Evolutionary conservation across 2,329 filamentous ascomycete species (phyloP).

Genomic region (Aureobasidium sp.): DNA sequence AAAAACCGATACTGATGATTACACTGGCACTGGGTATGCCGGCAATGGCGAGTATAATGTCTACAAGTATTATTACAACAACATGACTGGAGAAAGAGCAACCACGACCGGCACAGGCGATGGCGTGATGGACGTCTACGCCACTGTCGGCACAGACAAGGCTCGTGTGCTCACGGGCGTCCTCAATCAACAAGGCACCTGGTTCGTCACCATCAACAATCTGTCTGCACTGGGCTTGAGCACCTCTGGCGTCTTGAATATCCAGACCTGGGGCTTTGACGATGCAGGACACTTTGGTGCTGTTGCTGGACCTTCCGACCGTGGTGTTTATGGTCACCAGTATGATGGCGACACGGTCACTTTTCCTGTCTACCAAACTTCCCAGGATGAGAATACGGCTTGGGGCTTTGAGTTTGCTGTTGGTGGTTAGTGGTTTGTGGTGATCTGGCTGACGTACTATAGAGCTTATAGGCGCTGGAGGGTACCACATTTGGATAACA

Average conservation of each 20-base stretch:
- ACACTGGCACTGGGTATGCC: conserved; percentile 29
- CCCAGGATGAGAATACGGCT: not conserved
- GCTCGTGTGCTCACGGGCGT: not conserved
- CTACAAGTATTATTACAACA: conserved; percentile 38
- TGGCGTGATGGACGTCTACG: conserved; percentile 34
- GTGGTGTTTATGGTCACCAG: not conserved
- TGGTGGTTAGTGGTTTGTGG: no score
- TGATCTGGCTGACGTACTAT: no score
- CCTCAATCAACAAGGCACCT: not conserved
- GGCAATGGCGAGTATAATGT: conserved; percentile 40
- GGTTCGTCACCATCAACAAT: not conserved
- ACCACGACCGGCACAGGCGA: conserved; percentile 32
- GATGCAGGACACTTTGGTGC: not conserved
- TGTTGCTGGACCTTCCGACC: not conserved
- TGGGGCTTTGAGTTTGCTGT: not conserved
- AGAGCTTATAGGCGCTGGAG: no score
- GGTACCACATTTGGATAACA: no score
- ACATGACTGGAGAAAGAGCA: conserved; percentile 39
- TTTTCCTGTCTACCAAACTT: not conserved
- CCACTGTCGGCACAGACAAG: conserved; percentile 15
- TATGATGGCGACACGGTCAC: not conserved
- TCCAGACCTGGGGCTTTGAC: not conserved
- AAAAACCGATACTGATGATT: conserved; percentile 26
- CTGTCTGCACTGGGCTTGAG: conserved; percentile 16
- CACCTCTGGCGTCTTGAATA: not conserved